A percentile compares a stretch with the other conserved stretches of the same genome.
phyloP scores from a whole-genome alignment of 2,329 filamentous ascomycete genomes.

The Tolypocladium cylindrosporum region DNA sequence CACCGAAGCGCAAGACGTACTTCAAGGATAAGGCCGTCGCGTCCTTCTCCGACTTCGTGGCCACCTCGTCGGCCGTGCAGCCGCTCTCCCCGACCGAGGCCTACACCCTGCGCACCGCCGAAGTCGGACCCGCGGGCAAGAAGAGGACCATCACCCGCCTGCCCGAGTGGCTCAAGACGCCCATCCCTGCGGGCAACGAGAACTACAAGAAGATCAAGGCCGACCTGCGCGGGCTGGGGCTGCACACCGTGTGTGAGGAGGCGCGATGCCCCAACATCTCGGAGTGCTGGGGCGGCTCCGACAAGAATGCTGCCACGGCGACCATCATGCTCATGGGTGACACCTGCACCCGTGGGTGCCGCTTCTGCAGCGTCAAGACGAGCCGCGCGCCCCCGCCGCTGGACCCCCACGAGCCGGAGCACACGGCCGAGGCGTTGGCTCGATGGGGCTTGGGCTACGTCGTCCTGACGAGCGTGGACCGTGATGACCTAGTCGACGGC shows the following conservation, averaged over 20 bases:
- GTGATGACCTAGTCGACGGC: slow-evolving; percentile 83
- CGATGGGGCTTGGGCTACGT: slow-evolving; percentile 95
- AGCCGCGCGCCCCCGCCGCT: slow-evolving; percentile 64
- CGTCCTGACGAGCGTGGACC: slow-evolving; percentile 85
- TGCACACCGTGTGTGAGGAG: slow-evolving; percentile 97
- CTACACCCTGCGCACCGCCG: slow-evolving; percentile 50
- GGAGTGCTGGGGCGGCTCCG: slow-evolving; percentile 91
- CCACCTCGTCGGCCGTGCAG: slow-evolving; percentile 25
- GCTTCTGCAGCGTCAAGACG: slow-evolving; percentile 97
- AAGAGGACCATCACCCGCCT: slow-evolving; percentile 62
- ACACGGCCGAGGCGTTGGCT: slow-evolving; percentile 86
- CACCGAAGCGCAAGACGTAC: slow-evolving; percentile 34
- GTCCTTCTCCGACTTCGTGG: slow-evolving; percentile 49
- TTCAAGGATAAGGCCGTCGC: slow-evolving; percentile 50
- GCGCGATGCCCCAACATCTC: slow-evolving; percentile 95
- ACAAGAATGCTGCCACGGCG: slow-evolving; percentile 84
- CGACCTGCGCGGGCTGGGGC: slow-evolving; percentile 76
- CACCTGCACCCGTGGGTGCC: slow-evolving; percentile 90
- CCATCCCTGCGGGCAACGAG: slow-evolving; percentile 68
- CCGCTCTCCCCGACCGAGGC: slow-evolving; percentile 42
- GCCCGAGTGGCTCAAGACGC: slow-evolving; percentile 92
- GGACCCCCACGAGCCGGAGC: slow-evolving; percentile 92
- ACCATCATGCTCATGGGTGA: slow-evolving; percentile 99
- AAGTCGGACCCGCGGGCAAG: slow-evolving; percentile 53
- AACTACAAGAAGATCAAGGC: slow-evolving; percentile 95